Evolutionary conservation across 108 stramenopile species (phyloP), one percentile per base, ranked within the genome.

Genomic region (Stephanodiscus triporus): DNA sequence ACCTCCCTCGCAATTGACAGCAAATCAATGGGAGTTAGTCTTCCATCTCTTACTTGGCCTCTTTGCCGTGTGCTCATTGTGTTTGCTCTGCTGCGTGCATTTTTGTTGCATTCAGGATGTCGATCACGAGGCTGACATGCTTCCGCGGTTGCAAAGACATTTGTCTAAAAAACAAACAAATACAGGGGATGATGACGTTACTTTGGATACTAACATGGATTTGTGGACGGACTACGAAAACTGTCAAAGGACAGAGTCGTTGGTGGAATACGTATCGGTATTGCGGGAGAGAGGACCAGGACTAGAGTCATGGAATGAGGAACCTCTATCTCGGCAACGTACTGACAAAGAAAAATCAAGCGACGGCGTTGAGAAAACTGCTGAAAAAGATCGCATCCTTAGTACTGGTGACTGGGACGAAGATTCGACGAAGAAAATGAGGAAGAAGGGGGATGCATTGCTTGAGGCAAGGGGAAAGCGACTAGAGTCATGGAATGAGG

Each of bases 1-100:
- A 27, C 26, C 76, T 42, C 76, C 76, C 2, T 63, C 68, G 2
- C 54, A 77, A 24, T 77, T 68, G 76, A 70, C 76, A 9, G 19
- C 61, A 2, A 6, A 7, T 13, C 76, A 77, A 58, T 77, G 76
- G 76, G 61, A 77, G 27, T 51, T 77, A 0, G 32, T 70, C n/a
- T 63, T 54, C 22, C 62, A 38, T 50, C 17, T 70, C 19, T 20
- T 70, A 0, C 62, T 64, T 8, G 59, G 37, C 9, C 23, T 70
- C 32, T 24, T 77, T 16, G n/a, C 58, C 13, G 17, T 40, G 27
- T 77, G 76, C 34, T 77, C 43, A 14, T 45, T 45, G 43, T 45
- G 2, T 0, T 45, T 45, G 43, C 16, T 45, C 14, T 45, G 43
- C 43, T 45, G 43, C 14, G 43, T 45, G 14, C 43, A 45, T 16